Conservation (phyloP, 805 yeast species). For the Cyberlindnera petersonii region DNA sequence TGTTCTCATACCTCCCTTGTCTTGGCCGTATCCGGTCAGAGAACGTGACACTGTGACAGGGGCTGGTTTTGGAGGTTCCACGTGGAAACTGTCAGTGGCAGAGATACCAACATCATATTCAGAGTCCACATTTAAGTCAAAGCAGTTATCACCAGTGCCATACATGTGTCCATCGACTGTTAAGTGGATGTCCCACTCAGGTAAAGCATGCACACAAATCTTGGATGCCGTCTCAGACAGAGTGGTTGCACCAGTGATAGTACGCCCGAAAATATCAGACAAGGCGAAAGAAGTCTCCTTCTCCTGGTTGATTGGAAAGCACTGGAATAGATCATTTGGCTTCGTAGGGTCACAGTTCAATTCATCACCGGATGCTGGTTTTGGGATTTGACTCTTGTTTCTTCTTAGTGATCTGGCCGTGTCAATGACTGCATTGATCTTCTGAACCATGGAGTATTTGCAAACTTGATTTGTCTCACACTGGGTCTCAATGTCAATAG, state of each 20-base stretch:
- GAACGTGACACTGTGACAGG: slow-evolving; percentile 79
- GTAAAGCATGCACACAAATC: slow-evolving; percentile 41
- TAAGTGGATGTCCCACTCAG: slow-evolving; percentile 45
- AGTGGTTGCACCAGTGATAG: slow-evolving; percentile 60
- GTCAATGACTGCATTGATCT: slow-evolving; percentile 69
- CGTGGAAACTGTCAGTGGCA: slow-evolving; percentile 43
- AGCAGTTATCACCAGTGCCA: slow-evolving; percentile 35
- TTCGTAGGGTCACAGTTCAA: slow-evolving; percentile 70
- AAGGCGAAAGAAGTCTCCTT: slow-evolving; percentile 47
- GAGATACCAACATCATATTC: slow-evolving; percentile 30
- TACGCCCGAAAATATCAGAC: slow-evolving; percentile 64
- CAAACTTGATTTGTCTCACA: slow-evolving; percentile 43
- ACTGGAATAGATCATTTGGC: slow-evolving; percentile 56
- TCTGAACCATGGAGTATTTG: slow-evolving; percentile 53
- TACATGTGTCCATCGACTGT: slow-evolving; percentile 27
- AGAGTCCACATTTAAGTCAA: slow-evolving; percentile 29
- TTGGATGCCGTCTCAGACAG: slow-evolving; percentile 42
- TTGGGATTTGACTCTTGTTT: slow-evolving; percentile 66
- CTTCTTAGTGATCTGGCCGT: slow-evolving; percentile 64
- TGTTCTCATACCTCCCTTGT: slow-evolving; percentile 82
- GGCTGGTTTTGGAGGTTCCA: slow-evolving; percentile 41
- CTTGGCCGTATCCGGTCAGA: slow-evolving; percentile 88
- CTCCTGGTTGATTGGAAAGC: slow-evolving; percentile 71
- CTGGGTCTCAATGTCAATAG: slow-evolving; percentile 68
- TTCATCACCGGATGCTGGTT: slow-evolving; percentile 66